These are phyloP conservation scores for Emiliania huxleyi DNA, from an alignment of 78 protist genomes.

Conservation along the genomic window DNA sequence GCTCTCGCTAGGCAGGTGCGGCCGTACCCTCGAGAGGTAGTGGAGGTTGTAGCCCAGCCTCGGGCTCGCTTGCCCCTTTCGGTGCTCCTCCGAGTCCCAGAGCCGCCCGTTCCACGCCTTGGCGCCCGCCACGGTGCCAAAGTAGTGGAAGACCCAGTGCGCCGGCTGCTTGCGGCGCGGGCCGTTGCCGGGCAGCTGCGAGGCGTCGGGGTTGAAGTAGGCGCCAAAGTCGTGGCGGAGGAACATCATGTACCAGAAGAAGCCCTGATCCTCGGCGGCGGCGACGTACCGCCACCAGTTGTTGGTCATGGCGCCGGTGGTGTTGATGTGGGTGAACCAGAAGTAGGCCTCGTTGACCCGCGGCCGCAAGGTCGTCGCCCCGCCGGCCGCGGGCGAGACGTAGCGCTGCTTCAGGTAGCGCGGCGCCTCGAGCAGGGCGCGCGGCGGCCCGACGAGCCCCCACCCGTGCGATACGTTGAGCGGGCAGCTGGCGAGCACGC, in stretches of 20 bases:
- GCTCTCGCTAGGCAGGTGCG: too few relatives aligned
- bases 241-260: background rate
- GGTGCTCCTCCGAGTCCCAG: background rate
- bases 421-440: background rate
- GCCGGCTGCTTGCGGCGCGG: background rate
- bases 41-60: background rate
- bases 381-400: background rate
- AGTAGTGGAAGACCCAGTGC: background rate
- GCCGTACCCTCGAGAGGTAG: too few relatives aligned
- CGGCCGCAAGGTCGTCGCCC: background rate
- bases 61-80: background rate
- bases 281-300: background rate
- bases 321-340: background rate
- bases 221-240: background rate
- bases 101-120: background rate
- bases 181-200: too few relatives aligned
- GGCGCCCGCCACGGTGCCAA: background rate
- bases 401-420: background rate
- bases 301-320: background rate
- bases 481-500: background rate
- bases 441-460: background rate
- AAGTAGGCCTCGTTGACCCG: background rate
- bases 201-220: background rate
- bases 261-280: background rate
- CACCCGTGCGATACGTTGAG: background rate